Evolutionary conservation across 306 rosid genomes (phyloP).

Genomic region (Macrotyloma uniflorum): DNA sequence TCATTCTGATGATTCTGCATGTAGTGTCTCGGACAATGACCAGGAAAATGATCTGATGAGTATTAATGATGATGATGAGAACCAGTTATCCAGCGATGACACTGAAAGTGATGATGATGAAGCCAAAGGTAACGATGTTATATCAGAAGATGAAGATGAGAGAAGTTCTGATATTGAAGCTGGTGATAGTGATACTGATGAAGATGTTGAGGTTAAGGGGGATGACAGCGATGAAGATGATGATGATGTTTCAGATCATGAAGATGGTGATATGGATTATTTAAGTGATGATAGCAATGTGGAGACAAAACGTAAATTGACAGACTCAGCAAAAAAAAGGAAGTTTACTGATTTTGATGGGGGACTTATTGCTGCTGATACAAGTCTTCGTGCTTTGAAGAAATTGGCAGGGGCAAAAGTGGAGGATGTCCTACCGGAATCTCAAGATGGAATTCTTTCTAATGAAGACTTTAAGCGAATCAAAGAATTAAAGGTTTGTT

Average conservation of each 20-base stretch:
- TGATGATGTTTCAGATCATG: constrained; percentile 46
- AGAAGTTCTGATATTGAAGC: constrained; percentile 29
- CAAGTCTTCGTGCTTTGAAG: constrained; percentile 88
- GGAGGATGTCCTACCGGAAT: constrained; percentile 38
- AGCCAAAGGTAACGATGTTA: constrained; percentile 32
- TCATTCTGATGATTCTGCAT: constrained; percentile 42
- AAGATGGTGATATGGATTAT: constrained; percentile 24
- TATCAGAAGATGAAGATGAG: constrained; percentile 46
- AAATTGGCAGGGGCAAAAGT: constrained; percentile 55
- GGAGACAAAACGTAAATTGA: constrained; percentile 41
- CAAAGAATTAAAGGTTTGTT: constrained; percentile 70
- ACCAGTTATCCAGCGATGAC: constrained; percentile 46
- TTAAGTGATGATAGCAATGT: constrained; percentile 35
- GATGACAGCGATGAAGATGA: constrained; percentile 42
- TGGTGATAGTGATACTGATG: constrained; percentile 29
- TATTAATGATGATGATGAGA: constrained; percentile 54
- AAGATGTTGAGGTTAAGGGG: constrained; percentile 41
- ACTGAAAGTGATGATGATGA: constrained; percentile 50
- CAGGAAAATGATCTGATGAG: constrained; percentile 44
- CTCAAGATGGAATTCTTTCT: constrained; percentile 77
- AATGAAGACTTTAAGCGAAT: constrained; percentile 83
- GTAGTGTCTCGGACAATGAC: constrained; percentile 54
- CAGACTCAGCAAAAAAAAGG: constrained; percentile 62
- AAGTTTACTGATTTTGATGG: constrained; percentile 61
- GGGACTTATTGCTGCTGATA: constrained; percentile 64